Evolutionary conservation across 805 yeast genomes (phyloP), one percentile per base, ranked within the genome.

Genomic region (Zygoascus biomembranicola): DNA sequence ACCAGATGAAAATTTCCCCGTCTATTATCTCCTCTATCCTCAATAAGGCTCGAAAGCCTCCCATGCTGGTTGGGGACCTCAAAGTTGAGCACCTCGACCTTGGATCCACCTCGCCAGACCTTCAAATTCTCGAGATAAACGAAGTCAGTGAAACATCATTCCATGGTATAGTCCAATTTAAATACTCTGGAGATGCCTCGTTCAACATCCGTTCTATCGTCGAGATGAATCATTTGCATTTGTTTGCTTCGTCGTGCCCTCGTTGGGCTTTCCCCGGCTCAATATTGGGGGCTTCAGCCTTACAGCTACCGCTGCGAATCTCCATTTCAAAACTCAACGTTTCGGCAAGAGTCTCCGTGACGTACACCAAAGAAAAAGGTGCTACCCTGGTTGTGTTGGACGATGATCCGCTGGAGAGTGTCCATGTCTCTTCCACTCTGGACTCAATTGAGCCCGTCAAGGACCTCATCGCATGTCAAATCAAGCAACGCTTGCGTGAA

Each of bases 41-140:
- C 52, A 67, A 70, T 49, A 56, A 59, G 20, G 61, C 66, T 11
- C 52, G 61, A 43, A 62, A 63, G 42, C 72, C 71, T 8, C 63
- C 67, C 14, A 59, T 61, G 43, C 57, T 69, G 16, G 65, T 58
- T 14, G 68, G 66, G 49, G 64, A 79, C 47, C 83, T 87, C 56
- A 72, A 71, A 44, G 86, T 87, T 50, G 77, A 81, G 51, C 88
- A 82, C 55, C 72, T 87, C 46, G 28, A 26, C 20, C 42, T 52
- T n/a, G 96, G 95, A 0, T 77, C 81, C 49, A 71, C 75, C 9
- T 82, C 92, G 0, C 95, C 95, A 1, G 73, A 75, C 53, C 80
- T 87, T 57, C 90, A 85, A 65, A 83, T 87, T 32, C 70, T 85
- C 56, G 90, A 87, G 62, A 82, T 85, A 59, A 90, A 90, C 14